Conservation (phyloP, 805 yeast genomes). For the Metschnikowia sp. region DNA sequence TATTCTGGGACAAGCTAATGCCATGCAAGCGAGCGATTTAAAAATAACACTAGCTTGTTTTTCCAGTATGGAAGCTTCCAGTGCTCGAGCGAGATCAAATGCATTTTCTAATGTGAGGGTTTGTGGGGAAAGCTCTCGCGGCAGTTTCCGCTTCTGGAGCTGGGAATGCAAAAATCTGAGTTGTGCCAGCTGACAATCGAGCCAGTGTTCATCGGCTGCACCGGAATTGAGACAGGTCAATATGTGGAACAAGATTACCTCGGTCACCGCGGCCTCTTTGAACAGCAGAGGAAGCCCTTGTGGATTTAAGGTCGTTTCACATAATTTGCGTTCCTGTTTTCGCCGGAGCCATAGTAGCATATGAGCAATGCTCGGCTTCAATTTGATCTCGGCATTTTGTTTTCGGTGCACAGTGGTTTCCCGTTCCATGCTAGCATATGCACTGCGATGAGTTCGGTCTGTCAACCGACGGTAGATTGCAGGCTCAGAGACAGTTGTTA, state of each 20-base stretch:
- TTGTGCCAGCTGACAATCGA: slow-evolving; percentile 6
- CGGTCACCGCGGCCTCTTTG: slow-evolving; percentile 8
- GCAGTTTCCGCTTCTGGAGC: not conserved
- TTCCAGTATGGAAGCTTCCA: not conserved
- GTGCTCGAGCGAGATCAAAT: not conserved
- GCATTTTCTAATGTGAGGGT: not conserved
- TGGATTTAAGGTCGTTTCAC: slow-evolving; percentile 1
- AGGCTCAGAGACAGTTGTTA: not conserved
- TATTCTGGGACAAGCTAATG: slow-evolving; percentile 5
- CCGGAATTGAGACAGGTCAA: slow-evolving; percentile 12
- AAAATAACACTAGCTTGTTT: not conserved
- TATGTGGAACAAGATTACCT: slow-evolving; percentile 15
- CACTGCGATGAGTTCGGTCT: slow-evolving; percentile 18
- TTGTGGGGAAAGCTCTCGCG: not conserved
- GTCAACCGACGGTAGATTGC: slow-evolving; percentile 15
- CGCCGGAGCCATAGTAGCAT: slow-evolving; percentile 18
- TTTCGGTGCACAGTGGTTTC: slow-evolving; percentile 11
- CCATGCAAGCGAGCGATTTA: slow-evolving; percentile 1
- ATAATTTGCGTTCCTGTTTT: slow-evolving; percentile 4
- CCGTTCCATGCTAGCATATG: slow-evolving; percentile 14
- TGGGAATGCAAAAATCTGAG: slow-evolving; percentile 4
- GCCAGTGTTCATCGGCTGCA: slow-evolving; percentile 9
- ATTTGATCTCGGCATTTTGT: not conserved
- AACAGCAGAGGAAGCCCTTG: slow-evolving; percentile 6
- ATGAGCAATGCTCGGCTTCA: slow-evolving; percentile 15